phyloP scores from a whole-genome alignment of 306 rosid genomes.

The Corylus avellana region DNA sequence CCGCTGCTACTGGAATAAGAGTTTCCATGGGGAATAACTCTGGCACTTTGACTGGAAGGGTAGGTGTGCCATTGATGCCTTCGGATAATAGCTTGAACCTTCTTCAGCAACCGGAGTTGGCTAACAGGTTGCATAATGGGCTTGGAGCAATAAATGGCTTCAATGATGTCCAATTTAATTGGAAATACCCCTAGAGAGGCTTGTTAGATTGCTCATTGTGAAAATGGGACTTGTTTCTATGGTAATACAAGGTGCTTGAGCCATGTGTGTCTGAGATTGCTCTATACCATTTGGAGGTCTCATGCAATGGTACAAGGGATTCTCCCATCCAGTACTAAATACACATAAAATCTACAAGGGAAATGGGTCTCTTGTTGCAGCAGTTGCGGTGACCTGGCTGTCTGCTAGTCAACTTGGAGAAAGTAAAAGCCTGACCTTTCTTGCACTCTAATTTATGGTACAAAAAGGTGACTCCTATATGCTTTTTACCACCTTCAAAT shows the following conservation, averaged over 20 bases:
- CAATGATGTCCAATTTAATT: constrained; percentile 75
- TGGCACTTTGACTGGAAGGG: constrained; percentile 69
- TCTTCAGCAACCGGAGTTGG: constrained; percentile 76
- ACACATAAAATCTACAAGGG: not conserved
- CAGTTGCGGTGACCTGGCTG: no score
- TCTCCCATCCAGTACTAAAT: not conserved
- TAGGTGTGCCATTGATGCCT: constrained; percentile 65
- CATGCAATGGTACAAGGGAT: not conserved
- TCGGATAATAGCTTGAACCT: constrained; percentile 79
- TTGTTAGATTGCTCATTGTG: not conserved
- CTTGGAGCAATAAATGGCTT: constrained; percentile 77
- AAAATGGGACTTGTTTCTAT: not conserved
- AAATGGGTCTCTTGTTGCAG: not conserved
- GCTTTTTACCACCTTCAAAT: not conserved
- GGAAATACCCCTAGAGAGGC: constrained; percentile 73
- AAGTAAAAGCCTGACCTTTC: no score
- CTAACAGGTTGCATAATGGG: constrained; percentile 79
- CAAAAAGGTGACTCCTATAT: not conserved
- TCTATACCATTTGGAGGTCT: not conserved
- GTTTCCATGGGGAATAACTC: constrained; percentile 70
- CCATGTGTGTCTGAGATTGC: not conserved
- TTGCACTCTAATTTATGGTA: no score
- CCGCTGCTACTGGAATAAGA: constrained; percentile 75
- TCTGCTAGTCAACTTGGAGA: no score
- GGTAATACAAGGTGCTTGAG: not conserved